Percentiles rank a stretch among this genome's conserved stretches.
These are phyloP conservation scores for Talaromyces wortmannii DNA, from an alignment of 495 filamentous ascomycete genomes.

Conservation along the genomic window DNA sequence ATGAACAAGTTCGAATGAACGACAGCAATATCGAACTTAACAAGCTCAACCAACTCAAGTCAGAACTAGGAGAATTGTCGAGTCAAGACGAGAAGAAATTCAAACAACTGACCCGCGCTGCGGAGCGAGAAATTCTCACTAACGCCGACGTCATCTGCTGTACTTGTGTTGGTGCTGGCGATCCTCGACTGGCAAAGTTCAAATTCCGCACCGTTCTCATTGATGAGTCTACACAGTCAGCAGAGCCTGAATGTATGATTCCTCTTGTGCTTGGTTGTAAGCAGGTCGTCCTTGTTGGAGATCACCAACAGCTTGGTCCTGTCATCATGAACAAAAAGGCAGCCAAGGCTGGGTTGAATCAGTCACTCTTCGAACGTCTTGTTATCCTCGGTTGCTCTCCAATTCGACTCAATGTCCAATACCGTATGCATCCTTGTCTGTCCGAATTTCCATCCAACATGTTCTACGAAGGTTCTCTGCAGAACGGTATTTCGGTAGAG, in stretches of 20 bases:
- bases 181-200: conserved; percentile 89
- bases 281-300: conserved; percentile 94
- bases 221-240: conserved; percentile 98
- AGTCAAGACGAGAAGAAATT: conserved; percentile 98
- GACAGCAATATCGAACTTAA: conserved; percentile 89
- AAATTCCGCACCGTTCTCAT: conserved; percentile 98
- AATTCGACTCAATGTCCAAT: conserved; percentile 93
- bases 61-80: conserved; percentile 83
- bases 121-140: conserved; percentile 90
- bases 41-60: conserved; percentile 88
- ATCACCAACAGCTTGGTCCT: conserved; percentile 96
- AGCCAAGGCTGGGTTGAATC: conserved; percentile 93
- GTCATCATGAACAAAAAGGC: conserved; percentile 99
- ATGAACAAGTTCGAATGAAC: conserved; percentile 96
- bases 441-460: conserved; percentile 99
- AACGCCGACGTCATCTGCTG: conserved; percentile 99
- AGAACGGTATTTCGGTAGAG: conserved; percentile 91
- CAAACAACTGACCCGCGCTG: conserved; percentile 87
- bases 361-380: conserved; percentile 94
- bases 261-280: conserved; percentile 96
- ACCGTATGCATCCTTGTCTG: conserved; percentile 98
- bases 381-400: conserved; percentile 89
- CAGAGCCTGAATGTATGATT: conserved; percentile 99
- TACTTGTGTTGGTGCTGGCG: conserved; percentile 96
- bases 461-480: conserved; percentile 97